Conservation (phyloP, 2,329 filamentous ascomycete species). For the Epichloe sibirici region DNA sequence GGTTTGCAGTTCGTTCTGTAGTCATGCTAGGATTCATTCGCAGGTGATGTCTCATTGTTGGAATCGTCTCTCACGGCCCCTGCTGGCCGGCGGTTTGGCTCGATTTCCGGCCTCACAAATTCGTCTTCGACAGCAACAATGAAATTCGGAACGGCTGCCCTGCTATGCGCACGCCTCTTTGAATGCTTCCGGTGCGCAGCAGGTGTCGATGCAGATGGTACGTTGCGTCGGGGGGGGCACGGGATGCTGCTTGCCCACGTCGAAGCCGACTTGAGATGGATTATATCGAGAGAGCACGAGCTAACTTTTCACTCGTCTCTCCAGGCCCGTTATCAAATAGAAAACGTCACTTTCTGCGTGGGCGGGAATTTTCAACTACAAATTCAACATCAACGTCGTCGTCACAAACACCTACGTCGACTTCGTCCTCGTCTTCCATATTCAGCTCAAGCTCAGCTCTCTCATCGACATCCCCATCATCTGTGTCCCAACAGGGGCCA, state of each 20-base stretch:
- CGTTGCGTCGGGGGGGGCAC: neutral
- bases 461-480: neutral
- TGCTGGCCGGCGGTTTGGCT: neutral
- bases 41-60: conserved; percentile 3
- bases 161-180: conserved; percentile 9
- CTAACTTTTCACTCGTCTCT: neutral
- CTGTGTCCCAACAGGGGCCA: neutral
- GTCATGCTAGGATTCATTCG: conserved; percentile 1
- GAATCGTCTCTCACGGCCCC: neutral
- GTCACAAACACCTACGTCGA: neutral
- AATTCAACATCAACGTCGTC: neutral
- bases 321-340: neutral
- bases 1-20: neutral
- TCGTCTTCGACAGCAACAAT: conserved; percentile 5
- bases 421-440: neutral
- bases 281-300: neutral
- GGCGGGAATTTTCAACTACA: neutral
- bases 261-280: neutral
- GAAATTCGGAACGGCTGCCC: conserved; percentile 8
- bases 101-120: neutral
- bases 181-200: conserved; percentile 9
- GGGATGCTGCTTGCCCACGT: neutral
- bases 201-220: conserved; percentile 7
- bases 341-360: neutral
- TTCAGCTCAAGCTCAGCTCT: neutral